phyloP scores from a whole-genome alignment of 352 stramenopile species.

The Globisporangium canariense region DNA sequence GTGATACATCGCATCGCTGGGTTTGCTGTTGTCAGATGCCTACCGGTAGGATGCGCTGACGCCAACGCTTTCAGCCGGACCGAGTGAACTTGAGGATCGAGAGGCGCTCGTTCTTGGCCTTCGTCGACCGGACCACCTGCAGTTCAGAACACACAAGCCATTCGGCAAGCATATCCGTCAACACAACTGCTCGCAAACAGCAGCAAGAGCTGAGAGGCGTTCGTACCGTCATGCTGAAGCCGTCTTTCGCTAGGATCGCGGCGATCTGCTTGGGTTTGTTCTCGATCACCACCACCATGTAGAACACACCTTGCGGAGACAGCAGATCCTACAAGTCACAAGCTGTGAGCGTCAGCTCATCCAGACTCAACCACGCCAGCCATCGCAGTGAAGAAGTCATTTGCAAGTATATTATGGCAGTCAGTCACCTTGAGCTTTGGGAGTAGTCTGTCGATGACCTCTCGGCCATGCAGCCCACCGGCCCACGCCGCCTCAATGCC shows the following conservation, averaged over 20 bases:
- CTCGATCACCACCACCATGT: constrained; percentile 97
- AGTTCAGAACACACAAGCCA: not conserved
- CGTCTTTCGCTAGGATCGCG: constrained; percentile 54
- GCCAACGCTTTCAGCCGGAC: not conserved
- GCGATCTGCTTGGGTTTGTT: constrained; percentile 95
- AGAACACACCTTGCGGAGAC: constrained; percentile 89
- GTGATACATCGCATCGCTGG: not conserved
- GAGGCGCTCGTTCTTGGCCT: constrained; percentile 66
- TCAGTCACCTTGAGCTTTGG: constrained; percentile 81
- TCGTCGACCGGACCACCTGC: constrained; percentile 67
- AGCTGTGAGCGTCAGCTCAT: not conserved
- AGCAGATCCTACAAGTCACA: constrained; percentile 44
- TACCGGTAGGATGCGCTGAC: too few species aligned
- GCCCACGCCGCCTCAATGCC: constrained; percentile 97
- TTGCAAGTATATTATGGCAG: not conserved
- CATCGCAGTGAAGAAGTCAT: not conserved
- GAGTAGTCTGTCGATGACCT: constrained; percentile 95
- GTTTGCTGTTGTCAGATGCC: too few species aligned
- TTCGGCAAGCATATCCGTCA: not conserved
- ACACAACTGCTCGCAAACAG: not conserved
- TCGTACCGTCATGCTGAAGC: constrained; percentile 66
- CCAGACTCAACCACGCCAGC: not conserved
- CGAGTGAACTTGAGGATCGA: constrained; percentile 70
- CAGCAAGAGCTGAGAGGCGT: not conserved
- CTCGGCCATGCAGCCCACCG: constrained; percentile 89